Conservation (phyloP, 2,329 filamentous ascomycete genomes). For the Pseudomassariella vexata region DNA sequence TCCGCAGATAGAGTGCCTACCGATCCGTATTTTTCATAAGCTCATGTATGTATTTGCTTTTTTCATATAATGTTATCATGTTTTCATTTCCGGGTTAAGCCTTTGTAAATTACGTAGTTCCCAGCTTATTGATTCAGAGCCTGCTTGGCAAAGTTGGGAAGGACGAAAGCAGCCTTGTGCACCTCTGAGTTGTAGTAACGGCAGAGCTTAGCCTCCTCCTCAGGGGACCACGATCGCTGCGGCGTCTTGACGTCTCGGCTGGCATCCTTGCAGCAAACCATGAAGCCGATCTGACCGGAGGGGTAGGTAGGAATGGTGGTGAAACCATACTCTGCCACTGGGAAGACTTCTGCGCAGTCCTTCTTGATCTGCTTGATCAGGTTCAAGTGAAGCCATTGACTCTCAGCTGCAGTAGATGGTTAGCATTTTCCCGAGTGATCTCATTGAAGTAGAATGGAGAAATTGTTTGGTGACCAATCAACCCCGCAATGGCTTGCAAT, state of each 20-base stretch:
- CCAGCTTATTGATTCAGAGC: constrained; percentile 56
- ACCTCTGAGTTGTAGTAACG: constrained; percentile 97
- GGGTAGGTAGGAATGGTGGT: constrained; percentile 99
- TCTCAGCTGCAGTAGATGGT: constrained; percentile 68
- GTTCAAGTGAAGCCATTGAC: constrained; percentile 96
- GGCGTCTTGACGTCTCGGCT: constrained; percentile 79
- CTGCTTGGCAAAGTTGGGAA: constrained; percentile 91
- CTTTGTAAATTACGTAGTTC: too few species aligned
- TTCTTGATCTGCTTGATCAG: constrained; percentile 95
- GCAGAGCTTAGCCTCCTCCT: constrained; percentile 91
- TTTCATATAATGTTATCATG: too few species aligned
- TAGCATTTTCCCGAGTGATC: too few species aligned
- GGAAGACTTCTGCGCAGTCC: constrained; percentile 95
- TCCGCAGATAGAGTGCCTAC: too few species aligned
- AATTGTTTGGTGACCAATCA: too few species aligned
- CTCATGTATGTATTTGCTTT: too few species aligned
- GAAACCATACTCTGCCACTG: constrained; percentile 96
- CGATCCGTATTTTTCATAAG: too few species aligned
- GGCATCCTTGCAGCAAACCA: constrained; percentile 97
- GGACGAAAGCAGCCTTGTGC: constrained; percentile 87
- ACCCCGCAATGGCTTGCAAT: too few species aligned
- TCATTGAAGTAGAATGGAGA: too few species aligned
- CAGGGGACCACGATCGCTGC: constrained; percentile 70
- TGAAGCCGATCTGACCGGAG: constrained; percentile 98
- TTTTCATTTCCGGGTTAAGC: too few species aligned